Conservation (phyloP, 1,139 yeast genomes). For the Pneumocystis oryctolagi region DNA sequence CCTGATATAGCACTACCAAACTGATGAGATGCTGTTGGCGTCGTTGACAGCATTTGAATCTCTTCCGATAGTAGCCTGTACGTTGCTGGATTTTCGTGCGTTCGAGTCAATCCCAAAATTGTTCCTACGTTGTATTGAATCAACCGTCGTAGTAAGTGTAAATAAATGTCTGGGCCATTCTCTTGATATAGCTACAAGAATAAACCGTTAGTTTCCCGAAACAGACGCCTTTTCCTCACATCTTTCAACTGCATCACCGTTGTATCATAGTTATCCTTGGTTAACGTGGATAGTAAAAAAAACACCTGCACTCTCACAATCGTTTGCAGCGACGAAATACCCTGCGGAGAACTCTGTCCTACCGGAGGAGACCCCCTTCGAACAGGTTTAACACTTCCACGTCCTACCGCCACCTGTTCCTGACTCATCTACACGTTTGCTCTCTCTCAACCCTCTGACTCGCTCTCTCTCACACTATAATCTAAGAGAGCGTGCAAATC, state of each 20-base stretch:
- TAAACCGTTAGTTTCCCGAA: no score
- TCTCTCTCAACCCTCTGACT: no score
- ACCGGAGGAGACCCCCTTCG: not conserved
- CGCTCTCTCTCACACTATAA: no score
- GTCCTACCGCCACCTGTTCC: not conserved
- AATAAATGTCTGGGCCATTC: slow-evolving; percentile 25
- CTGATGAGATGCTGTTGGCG: slow-evolving; percentile 18
- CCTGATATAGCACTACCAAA: slow-evolving; percentile 19
- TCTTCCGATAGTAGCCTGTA: slow-evolving; percentile 17
- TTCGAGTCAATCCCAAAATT: slow-evolving; percentile 22
- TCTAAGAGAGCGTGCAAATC: no score
- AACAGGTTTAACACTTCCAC: not conserved
- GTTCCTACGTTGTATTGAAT: slow-evolving; percentile 24
- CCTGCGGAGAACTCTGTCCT: not conserved
- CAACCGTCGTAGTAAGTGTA: slow-evolving; percentile 26
- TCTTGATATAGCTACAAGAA: slow-evolving; percentile 27
- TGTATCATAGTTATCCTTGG: slow-evolving; percentile 30
- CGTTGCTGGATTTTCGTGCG: slow-evolving; percentile 14
- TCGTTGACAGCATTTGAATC: slow-evolving; percentile 17
- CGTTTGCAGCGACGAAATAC: slow-evolving; percentile 20
- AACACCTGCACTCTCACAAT: slow-evolving; percentile 40
- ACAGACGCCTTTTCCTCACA: slow-evolving; percentile 14
- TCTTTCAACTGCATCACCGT: slow-evolving; percentile 35
- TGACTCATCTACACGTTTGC: not conserved
- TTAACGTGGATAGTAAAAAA: slow-evolving; percentile 34